phyloP scores from a whole-genome alignment of 768 basidiomycete genomes.

The Tricholoma sp. region DNA sequence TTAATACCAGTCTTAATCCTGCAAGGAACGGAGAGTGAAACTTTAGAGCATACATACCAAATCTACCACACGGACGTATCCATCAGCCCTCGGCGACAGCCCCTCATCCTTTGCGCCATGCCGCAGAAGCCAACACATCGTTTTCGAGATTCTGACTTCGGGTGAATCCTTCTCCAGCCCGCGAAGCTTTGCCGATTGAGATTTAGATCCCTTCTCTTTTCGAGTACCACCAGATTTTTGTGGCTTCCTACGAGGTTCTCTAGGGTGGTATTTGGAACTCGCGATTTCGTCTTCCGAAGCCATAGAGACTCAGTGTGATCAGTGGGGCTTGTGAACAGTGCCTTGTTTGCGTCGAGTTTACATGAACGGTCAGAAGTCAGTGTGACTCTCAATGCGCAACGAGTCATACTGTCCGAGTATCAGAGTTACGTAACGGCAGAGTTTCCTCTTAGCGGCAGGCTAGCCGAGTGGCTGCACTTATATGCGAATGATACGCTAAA shows the following conservation, averaged over 20 bases:
- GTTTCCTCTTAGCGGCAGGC: too few species aligned
- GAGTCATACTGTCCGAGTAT: too few species aligned
- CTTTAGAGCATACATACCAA: constrained; percentile 52
- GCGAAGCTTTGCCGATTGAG: constrained; percentile 38
- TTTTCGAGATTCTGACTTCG: constrained; percentile 74
- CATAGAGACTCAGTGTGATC: not conserved
- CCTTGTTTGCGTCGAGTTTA: not conserved
- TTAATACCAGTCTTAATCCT: not conserved
- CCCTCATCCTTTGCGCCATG: constrained; percentile 62
- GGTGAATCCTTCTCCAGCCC: constrained; percentile 60
- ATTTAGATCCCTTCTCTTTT: constrained; percentile 5
- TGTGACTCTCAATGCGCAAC: too few species aligned
- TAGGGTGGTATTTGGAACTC: not conserved
- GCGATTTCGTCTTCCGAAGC: not conserved
- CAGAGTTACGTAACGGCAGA: too few species aligned
- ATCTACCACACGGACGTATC: constrained; percentile 76
- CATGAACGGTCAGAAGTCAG: too few species aligned
- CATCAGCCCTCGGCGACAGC: constrained; percentile 65
- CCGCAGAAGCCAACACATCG: constrained; percentile 81
- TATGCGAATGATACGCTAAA: too few species aligned
- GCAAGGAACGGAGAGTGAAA: not conserved
- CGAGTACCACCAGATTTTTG: not conserved
- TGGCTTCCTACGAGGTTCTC: constrained; percentile 4
- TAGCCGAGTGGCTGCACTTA: too few species aligned
- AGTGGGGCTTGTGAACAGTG: not conserved